Percentiles rank a stretch among this genome's conserved stretches.
Conservation (phyloP, 2,329 filamentous ascomycete genomes). For the Aplosporella prunicola region DNA sequence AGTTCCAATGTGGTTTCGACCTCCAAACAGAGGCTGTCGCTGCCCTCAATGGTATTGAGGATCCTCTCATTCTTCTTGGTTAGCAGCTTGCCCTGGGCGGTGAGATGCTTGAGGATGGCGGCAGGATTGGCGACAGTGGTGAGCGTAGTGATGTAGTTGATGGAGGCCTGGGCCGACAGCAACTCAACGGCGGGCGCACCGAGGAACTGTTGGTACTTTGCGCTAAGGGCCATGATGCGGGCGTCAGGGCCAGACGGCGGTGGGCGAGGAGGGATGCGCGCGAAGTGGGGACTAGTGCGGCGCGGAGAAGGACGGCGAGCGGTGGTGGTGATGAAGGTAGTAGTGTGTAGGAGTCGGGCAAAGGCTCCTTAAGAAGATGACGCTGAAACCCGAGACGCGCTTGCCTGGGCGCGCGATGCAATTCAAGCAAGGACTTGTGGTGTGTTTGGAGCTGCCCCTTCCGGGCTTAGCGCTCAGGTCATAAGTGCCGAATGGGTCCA, state of each 20-base stretch:
- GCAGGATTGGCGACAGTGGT: constrained; percentile 60
- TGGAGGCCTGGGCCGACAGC: constrained; percentile 36
- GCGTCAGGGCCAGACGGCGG: constrained; percentile 1
- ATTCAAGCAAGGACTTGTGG: no score
- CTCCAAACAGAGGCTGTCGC: constrained; percentile 62
- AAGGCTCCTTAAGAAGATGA: no score
- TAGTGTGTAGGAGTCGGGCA: no score
- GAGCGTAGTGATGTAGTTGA: constrained; percentile 83
- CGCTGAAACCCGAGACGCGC: no score
- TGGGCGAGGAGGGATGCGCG: constrained; percentile 3
- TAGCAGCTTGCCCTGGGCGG: constrained; percentile 59
- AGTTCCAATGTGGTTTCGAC: constrained; percentile 80
- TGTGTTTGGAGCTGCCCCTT: no score
- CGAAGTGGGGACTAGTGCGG: constrained; percentile 3
- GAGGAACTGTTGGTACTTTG: constrained; percentile 37
- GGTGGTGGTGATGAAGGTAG: no score
- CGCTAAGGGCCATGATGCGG: constrained; percentile 28
- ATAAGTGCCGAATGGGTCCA: no score
- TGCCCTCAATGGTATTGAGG: constrained; percentile 63
- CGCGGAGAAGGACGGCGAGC: constrained; percentile 3
- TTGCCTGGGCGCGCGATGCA: no score
- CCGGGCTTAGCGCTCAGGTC: no score
- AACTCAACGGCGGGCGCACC: constrained; percentile 32
- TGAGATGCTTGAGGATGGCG: constrained; percentile 76
- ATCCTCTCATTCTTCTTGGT: constrained; percentile 76